Conservation (phyloP, 352 stramenopile species). For the Globisporangium lucens region DNA sequence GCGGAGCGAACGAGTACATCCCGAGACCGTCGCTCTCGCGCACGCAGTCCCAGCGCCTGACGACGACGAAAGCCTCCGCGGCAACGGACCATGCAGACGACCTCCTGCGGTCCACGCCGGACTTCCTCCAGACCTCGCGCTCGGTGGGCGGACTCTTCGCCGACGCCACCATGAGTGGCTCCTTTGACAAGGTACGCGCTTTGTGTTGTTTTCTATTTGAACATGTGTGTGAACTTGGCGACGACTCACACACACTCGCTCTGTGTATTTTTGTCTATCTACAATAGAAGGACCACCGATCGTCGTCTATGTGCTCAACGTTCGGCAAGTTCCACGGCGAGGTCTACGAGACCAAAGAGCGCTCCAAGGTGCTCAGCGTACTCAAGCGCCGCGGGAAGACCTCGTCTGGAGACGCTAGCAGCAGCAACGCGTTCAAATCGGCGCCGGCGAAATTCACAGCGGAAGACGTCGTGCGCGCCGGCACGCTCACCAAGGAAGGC, state of each 20-base stretch:
- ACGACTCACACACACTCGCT: neutral
- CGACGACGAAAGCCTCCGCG: neutral
- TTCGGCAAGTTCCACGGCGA: constrained; percentile 76
- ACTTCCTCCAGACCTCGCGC: constrained; percentile 20
- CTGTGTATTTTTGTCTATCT: neutral
- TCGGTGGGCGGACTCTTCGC: constrained; percentile 8
- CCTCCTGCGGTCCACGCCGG: constrained; percentile 10
- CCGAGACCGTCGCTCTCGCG: constrained; percentile 28
- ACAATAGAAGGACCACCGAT: constrained; percentile 14
- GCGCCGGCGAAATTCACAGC: constrained; percentile 60
- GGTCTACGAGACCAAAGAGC: constrained; percentile 75
- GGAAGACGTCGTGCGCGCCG: constrained; percentile 60
- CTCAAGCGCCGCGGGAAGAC: constrained; percentile 63
- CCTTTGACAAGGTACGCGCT: constrained; percentile 14
- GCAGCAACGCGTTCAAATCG: constrained; percentile 19
- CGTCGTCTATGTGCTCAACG: constrained; percentile 37
- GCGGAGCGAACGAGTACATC: constrained; percentile 5
- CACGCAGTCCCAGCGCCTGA: constrained; percentile 21
- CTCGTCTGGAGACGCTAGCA: constrained; percentile 15
- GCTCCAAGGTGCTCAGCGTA: constrained; percentile 71
- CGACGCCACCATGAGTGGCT: neutral
- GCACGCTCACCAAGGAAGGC: constrained; percentile 71
- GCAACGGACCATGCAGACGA: constrained; percentile 12
- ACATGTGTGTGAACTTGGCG: neutral
- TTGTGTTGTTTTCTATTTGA: neutral